Conservation (phyloP, 176 grass and related monocot genomes). For the Puya raimondii region DNA sequence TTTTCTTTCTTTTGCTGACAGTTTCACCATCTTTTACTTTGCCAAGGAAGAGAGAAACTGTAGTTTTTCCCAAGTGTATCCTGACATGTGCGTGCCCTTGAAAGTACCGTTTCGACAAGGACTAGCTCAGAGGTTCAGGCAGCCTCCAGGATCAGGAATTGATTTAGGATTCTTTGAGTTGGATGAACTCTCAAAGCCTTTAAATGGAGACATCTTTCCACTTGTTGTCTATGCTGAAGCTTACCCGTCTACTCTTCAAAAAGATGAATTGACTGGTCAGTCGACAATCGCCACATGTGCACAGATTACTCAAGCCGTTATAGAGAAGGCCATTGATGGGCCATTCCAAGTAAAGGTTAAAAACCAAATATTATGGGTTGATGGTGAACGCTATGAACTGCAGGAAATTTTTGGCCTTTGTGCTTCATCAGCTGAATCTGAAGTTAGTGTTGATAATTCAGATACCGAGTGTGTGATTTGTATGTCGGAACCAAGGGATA, state of each 20-base stretch:
- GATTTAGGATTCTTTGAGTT: constrained; percentile 43
- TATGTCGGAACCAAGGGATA: constrained; percentile 55
- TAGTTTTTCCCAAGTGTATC: constrained; percentile 32
- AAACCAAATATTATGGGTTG: constrained; percentile 50
- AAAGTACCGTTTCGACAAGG: constrained; percentile 36
- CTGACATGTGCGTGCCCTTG: constrained; percentile 33
- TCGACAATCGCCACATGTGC: constrained; percentile 15
- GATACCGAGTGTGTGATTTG: constrained; percentile 67
- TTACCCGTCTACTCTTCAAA: constrained; percentile 32
- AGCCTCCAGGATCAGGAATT: constrained; percentile 55
- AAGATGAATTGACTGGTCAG: constrained; percentile 19
- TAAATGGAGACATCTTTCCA: constrained; percentile 38
- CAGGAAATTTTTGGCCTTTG: constrained; percentile 52
- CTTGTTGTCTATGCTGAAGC: constrained; percentile 48
- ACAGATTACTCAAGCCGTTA: constrained; percentile 46
- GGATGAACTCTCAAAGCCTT: constrained; percentile 34
- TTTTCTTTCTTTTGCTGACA: constrained; percentile 10
- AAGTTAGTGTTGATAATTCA: constrained; percentile 35
- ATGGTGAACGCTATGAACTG: constrained; percentile 51
- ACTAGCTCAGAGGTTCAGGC: constrained; percentile 40
- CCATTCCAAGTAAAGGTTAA: constrained; percentile 28
- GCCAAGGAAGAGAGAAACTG: constrained; percentile 31
- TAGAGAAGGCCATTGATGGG: constrained; percentile 38
- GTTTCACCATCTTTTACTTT: constrained; percentile 49
- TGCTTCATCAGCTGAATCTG: constrained; percentile 28